Evolutionary conservation across 2,329 filamentous ascomycete species (phyloP).

Genomic region (Venturia oleaginea): DNA sequence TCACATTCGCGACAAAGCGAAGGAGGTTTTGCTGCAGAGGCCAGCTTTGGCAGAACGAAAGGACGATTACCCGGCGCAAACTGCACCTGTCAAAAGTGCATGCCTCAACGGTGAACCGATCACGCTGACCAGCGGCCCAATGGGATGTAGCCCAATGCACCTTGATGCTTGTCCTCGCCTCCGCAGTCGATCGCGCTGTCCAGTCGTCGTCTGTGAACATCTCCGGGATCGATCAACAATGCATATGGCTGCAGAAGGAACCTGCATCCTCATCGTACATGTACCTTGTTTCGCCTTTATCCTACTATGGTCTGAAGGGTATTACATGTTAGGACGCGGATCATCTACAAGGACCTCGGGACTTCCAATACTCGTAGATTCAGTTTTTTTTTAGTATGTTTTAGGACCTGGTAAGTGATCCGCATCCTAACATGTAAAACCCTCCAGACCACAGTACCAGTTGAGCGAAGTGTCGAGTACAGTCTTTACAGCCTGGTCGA

Average conservation of each 20-base stretch:
- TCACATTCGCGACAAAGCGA: neutral
- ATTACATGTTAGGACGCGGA: too few species aligned
- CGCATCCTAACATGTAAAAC: too few species aligned
- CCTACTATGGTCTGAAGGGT: too few species aligned
- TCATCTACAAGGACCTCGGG: too few species aligned
- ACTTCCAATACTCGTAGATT: too few species aligned
- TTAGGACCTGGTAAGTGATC: too few species aligned
- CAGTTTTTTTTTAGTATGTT: too few species aligned
- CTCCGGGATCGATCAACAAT: slow-evolving; percentile 1
- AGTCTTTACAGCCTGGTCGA: neutral
- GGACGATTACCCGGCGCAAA: neutral
- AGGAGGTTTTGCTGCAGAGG: neutral
- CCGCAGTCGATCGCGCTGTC: neutral
- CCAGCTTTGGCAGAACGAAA: neutral
- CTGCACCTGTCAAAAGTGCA: neutral
- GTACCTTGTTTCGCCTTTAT: neutral
- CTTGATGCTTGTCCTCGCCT: slow-evolving; percentile 6
- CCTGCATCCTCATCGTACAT: neutral
- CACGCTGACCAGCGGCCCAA: neutral
- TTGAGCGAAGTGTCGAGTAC: neutral
- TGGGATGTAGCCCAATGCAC: neutral
- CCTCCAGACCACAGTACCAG: neutral
- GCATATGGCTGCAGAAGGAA: neutral
- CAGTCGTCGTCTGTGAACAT: neutral
- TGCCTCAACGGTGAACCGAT: slow-evolving; percentile 1